phyloP scores from a whole-genome alignment of 805 yeast genomes.

The Ogataea saltuana region DNA sequence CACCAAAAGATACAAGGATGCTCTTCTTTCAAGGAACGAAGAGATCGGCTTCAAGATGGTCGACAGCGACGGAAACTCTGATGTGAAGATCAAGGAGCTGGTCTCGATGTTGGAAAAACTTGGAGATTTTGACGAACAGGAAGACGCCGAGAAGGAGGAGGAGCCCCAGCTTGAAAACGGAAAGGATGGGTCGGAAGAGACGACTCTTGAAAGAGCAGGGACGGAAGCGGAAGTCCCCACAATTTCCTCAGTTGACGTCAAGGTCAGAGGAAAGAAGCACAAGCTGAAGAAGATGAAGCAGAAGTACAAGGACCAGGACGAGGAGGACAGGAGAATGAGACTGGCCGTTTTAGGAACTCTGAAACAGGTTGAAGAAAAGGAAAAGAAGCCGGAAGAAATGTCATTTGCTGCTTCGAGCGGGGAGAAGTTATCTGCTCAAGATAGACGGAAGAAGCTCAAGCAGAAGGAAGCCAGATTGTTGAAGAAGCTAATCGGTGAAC shows the following conservation, averaged over 20 bases:
- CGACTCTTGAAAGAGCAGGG: background rate
- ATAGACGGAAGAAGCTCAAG: conserved; percentile 27
- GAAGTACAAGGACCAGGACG: conserved; percentile 91
- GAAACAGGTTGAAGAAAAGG: conserved; percentile 48
- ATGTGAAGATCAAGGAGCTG: conserved; percentile 32
- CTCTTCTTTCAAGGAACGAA: conserved; percentile 26
- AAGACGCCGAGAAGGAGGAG: conserved; percentile 9
- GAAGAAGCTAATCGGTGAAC: conserved; percentile 34
- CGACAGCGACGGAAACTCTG: conserved; percentile 28
- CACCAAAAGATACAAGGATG: conserved; percentile 36
- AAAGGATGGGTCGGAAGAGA: no score
- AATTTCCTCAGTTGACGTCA: conserved; percentile 36
- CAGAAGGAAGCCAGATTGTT: conserved; percentile 35
- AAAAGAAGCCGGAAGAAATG: conserved; percentile 8
- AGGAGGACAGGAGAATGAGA: conserved; percentile 72
- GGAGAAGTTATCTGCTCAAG: conserved; percentile 12
- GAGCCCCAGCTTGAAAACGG: no score
- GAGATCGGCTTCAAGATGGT: conserved; percentile 34
- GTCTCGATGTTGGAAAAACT: conserved; percentile 32
- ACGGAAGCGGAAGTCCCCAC: conserved; percentile 2
- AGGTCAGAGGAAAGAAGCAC: conserved; percentile 80
- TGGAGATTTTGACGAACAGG: conserved; percentile 13
- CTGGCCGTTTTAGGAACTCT: conserved; percentile 85
- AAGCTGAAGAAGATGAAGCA: conserved; percentile 78
- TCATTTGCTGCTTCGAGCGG: conserved; percentile 1